These are phyloP conservation scores for Rubia yunnanensis DNA, from an alignment of 257 asterid species.

Conservation along the genomic window DNA sequence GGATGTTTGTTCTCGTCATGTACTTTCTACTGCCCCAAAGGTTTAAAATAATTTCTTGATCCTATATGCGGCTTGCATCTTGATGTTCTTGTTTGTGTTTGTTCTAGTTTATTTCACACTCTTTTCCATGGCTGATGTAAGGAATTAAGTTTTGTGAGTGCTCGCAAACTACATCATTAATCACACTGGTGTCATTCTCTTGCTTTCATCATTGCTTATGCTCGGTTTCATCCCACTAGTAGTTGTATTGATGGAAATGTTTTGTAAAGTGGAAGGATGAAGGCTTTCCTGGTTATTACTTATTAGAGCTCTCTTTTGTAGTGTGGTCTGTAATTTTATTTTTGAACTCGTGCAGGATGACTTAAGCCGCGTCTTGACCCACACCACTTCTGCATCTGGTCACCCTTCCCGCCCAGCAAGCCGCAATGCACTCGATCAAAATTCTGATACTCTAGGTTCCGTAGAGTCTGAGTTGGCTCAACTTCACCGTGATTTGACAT, in stretches of 20 bases:
- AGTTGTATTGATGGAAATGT: neutral
- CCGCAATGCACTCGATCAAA: slow-evolving; percentile 69
- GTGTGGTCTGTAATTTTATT: no score
- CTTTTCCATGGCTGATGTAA: neutral
- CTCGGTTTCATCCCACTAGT: neutral
- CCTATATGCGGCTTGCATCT: neutral
- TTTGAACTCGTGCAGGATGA: slow-evolving; percentile 55
- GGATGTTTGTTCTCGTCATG: neutral
- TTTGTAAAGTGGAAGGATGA: neutral
- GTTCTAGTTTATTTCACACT: neutral
- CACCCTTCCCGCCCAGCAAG: slow-evolving; percentile 81
- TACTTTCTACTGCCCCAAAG: no score
- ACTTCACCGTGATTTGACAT: slow-evolving; percentile 38
- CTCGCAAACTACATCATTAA: neutral
- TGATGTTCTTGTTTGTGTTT: neutral
- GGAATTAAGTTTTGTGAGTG: neutral
- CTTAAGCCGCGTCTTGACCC: slow-evolving; percentile 46
- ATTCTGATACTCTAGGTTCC: slow-evolving; percentile 29
- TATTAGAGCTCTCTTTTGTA: neutral
- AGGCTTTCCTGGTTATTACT: neutral
- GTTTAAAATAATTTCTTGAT: neutral
- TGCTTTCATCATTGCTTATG: neutral
- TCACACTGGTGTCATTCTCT: neutral
- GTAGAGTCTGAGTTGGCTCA: slow-evolving; percentile 63
- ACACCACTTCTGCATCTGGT: slow-evolving; percentile 43